Conservation (phyloP, 2,329 filamentous ascomycete species). For the Ophiostoma perfectum region DNA sequence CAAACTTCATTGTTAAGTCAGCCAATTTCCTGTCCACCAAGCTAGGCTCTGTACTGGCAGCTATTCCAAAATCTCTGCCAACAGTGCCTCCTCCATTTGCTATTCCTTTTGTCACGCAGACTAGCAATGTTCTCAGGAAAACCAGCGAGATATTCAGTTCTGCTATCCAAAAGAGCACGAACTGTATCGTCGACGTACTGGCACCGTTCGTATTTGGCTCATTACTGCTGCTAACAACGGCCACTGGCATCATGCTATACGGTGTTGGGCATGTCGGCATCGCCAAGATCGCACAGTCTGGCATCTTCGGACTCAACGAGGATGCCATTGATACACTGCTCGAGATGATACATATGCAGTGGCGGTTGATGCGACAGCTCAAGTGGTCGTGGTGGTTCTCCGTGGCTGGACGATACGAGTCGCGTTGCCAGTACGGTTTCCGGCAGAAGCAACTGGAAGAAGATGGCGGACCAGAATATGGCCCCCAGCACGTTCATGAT, state of each 20-base stretch:
- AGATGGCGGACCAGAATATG: not conserved
- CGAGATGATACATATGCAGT: conserved; percentile 18
- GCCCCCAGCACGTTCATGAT: not conserved
- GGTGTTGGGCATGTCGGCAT: conserved; percentile 23
- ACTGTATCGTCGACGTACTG: conserved; percentile 15
- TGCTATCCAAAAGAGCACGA: not conserved
- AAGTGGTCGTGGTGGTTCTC: conserved; percentile 24
- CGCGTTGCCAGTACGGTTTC: conserved; percentile 2
- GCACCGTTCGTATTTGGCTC: conserved; percentile 23
- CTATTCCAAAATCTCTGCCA: not conserved
- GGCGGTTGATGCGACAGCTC: conserved; percentile 21
- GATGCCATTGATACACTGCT: conserved; percentile 18
- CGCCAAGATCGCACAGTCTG: conserved; percentile 16
- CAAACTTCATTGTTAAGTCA: not conserved
- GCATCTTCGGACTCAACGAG: conserved; percentile 23
- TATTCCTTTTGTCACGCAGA: not conserved
- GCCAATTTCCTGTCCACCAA: not conserved
- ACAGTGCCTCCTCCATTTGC: not conserved
- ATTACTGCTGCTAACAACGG: conserved; percentile 18
- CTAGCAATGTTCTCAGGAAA: not conserved
- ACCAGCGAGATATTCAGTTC: too few relatives aligned
- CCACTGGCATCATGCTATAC: conserved; percentile 23
- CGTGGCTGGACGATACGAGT: conserved; percentile 17
- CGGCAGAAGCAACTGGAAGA: not conserved
- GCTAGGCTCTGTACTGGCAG: not conserved